Percentiles rank a stretch among this genome's conserved stretches.
Evolutionary conservation across 1,139 yeast species (phyloP).

Genomic region (Taphrina pruni): DNA sequence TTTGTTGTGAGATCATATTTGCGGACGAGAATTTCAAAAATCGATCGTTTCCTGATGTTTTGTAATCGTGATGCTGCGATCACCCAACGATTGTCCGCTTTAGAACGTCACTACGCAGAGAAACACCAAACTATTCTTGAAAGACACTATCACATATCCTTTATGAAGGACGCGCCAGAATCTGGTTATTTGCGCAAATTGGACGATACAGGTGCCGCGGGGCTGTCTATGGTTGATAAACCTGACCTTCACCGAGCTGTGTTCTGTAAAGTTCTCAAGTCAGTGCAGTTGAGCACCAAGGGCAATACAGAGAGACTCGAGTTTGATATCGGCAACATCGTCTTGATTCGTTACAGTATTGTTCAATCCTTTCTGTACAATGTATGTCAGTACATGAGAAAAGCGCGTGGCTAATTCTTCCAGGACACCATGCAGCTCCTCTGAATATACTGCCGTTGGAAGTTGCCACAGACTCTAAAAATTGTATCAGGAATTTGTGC

Average conservation of each 20-base stretch:
- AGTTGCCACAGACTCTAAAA: too few species aligned
- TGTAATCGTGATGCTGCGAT: constrained; percentile 51
- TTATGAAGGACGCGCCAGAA: constrained; percentile 70
- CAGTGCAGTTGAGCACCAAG: constrained; percentile 51
- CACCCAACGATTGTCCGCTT: constrained; percentile 40
- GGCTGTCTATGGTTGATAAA: constrained; percentile 74
- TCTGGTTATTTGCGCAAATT: constrained; percentile 62
- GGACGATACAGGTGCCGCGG: constrained; percentile 74
- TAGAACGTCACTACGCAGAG: constrained; percentile 45
- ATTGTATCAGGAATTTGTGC: too few species aligned
- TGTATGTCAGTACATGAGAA: neutral
- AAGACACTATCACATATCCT: constrained; percentile 69
- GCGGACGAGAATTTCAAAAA: constrained; percentile 72
- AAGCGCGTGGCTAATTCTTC: neutral
- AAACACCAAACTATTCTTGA: constrained; percentile 69
- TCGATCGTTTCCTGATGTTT: constrained; percentile 68
- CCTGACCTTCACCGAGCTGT: constrained; percentile 82
- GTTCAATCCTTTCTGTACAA: neutral
- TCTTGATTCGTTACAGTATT: constrained; percentile 67
- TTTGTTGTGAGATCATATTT: constrained; percentile 79
- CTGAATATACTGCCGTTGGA: neutral
- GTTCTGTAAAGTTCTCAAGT: constrained; percentile 64
- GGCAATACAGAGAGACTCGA: constrained; percentile 65
- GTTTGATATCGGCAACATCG: constrained; percentile 69
- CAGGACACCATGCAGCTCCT: constrained; percentile 5